phyloP scores from a whole-genome alignment of 495 filamentous ascomycete species.

The Penicillium macrosclerotiorum region DNA sequence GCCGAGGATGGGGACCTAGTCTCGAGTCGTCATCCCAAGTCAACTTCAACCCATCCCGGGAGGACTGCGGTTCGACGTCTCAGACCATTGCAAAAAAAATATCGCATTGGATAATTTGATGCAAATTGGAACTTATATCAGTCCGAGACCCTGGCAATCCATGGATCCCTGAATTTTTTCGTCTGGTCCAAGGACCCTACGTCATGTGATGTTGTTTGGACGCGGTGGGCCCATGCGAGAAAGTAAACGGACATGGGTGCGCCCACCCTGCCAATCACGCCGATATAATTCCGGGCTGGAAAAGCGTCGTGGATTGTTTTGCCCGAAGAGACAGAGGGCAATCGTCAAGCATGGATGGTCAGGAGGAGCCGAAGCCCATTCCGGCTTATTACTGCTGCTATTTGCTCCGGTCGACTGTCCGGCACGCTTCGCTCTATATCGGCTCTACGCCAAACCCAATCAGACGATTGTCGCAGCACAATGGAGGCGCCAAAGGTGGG shows the following conservation, averaged over 20 bases:
- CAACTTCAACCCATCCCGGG: not conserved
- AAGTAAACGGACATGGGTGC: not conserved
- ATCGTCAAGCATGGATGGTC: constrained; percentile 15
- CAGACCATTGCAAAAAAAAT: too few species aligned
- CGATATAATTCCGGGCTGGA: too few species aligned
- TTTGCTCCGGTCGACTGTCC: constrained; percentile 77
- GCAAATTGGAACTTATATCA: too few species aligned
- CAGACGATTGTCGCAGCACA: constrained; percentile 84
- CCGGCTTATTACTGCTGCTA: constrained; percentile 80
- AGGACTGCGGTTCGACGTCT: too few species aligned
- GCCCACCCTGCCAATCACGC: too few species aligned
- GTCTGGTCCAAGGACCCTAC: too few species aligned
- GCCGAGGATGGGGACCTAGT: constrained; percentile 5
- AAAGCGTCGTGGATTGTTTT: too few species aligned
- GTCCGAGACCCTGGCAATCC: too few species aligned
- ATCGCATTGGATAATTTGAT: too few species aligned
- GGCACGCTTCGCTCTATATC: constrained; percentile 68
- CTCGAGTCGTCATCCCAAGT: not conserved
- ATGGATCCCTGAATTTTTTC: too few species aligned
- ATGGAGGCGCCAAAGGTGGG: constrained; percentile 75
- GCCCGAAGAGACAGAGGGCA: not conserved
- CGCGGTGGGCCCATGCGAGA: not conserved
- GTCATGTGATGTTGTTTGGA: constrained; percentile 17
- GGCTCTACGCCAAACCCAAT: constrained; percentile 87
- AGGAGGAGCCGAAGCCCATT: constrained; percentile 47